Base-by-base conservation (phyloP, 2,329 filamentous ascomycete species). In the Incumbomyces delicatus region DNA sequence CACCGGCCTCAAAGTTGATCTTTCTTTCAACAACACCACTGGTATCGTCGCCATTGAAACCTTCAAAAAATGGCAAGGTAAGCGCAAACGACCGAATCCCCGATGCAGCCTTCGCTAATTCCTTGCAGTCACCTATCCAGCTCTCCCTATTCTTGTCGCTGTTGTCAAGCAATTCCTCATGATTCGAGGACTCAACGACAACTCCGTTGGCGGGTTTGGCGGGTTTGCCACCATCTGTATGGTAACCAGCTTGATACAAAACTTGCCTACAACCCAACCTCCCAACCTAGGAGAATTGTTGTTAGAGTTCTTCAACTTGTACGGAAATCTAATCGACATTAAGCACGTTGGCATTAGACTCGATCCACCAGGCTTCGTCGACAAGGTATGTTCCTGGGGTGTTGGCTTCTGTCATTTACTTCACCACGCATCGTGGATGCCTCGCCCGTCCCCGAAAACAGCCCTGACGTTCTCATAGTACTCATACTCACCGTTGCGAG, bases 151-250 rank as follows among this genome's bases (percentile, higher is more conserved):
- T 34, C 70, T 98, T 18, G 87, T 95, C 32, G 83, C 87, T 0
- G 63, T 96, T 20, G 77, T 98, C 66, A 98, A 98, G 68, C 92
- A 98, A 55, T 89, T 94, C 50, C 71, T 98, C 20, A 74, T 85
- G 32, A 94, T 98, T 79, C 80, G 88, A 51, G 86, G 83, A 1
- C 72, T 95, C 44, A 95, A 95, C 57, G 92, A 98, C 64, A 89
- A 94, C 3, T 84, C 86, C 34, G 86, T 81, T 50, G 92, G 92
- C 47, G 92, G 92, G 2, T 80, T 98, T 44, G 92, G 92, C 45
- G 92, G 92, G 2, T 96, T 95, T 61, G 87, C 88, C 1, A 84
- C 94, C 53, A 95, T 90, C 47, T 98, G 92, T 69, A 73, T 98
- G 52, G 86, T 95, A 5, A 86, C 92, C 49, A 92, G 85, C 69